phyloP scores from a whole-genome alignment of 768 basidiomycete genomes.

The Crucibulum laeve region DNA sequence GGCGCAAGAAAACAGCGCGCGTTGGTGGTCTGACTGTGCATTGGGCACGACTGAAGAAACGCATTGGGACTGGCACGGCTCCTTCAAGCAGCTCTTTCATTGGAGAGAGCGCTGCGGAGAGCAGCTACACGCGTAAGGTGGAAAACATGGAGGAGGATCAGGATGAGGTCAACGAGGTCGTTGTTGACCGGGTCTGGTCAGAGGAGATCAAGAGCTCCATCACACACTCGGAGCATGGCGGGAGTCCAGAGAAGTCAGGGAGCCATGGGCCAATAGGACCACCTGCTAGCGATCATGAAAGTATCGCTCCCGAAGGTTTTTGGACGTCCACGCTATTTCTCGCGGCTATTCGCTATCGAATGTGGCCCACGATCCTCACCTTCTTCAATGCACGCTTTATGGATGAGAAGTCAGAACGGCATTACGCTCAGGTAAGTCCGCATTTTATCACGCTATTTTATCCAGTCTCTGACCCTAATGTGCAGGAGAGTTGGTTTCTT shows the following conservation, averaged over 20 bases:
- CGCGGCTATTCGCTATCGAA: conserved; percentile 49
- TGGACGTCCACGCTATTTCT: conserved; percentile 28
- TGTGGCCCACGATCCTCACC: conserved; percentile 49
- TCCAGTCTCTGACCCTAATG: not conserved
- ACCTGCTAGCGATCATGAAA: conserved; percentile 29
- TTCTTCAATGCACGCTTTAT: conserved; percentile 62
- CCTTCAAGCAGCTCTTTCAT: conserved; percentile 52
- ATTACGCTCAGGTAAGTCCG: conserved; percentile 34
- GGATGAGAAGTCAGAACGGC: conserved; percentile 46
- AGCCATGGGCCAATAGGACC: conserved; percentile 23
- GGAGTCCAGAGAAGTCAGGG: conserved; percentile 45
- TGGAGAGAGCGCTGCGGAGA: conserved; percentile 43
- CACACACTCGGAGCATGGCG: conserved; percentile 48
- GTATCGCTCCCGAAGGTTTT: conserved; percentile 15
- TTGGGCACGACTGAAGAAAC: conserved; percentile 50
- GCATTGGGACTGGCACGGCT: conserved; percentile 50
- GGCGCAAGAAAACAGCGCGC: conserved; percentile 30
- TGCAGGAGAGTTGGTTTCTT: conserved; percentile 69
- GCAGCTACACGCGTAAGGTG: conserved; percentile 23
- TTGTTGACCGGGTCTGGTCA: conserved; percentile 70
- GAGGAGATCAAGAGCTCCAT: conserved; percentile 53
- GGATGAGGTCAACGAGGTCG: conserved; percentile 60
- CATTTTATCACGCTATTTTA: too few relatives aligned
- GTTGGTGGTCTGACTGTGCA: conserved; percentile 32
- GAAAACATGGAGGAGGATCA: conserved; percentile 21